Percentiles rank a stretch among this genome's conserved stretches.
Conservation (phyloP, 164 flowering plant genomes). For the Macadamia tetraphylla region DNA sequence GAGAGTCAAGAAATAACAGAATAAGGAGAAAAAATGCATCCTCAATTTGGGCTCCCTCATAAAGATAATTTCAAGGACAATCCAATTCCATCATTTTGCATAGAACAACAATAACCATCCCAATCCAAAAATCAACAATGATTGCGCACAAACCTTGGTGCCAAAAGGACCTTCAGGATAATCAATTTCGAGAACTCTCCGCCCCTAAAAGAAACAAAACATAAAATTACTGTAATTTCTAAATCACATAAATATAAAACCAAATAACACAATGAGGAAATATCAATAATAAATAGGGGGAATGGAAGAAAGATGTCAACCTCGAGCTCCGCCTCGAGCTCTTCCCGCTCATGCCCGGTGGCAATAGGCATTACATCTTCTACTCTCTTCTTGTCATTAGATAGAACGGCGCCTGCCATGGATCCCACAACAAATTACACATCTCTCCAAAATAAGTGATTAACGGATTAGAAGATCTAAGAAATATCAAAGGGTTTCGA, state of each 20-base stretch:
- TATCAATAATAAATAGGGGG: neutral
- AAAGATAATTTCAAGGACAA: too few species aligned
- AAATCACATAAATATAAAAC: neutral
- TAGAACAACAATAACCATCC: neutral
- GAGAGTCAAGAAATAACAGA: too few species aligned
- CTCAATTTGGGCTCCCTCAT: too few species aligned
- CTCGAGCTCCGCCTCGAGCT: conserved; percentile 77
- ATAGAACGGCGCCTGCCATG: conserved; percentile 4
- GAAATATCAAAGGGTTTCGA: neutral
- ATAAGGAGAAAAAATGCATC: too few species aligned
- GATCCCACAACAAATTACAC: neutral
- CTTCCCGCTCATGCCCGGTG: conserved; percentile 95
- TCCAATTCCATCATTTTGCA: neutral
- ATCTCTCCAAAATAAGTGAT: neutral
- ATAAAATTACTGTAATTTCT: neutral
- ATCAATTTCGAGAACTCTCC: conserved; percentile 47
- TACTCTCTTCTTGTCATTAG: conserved; percentile 45
- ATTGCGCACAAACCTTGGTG: conserved; percentile 60
- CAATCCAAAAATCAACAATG: neutral
- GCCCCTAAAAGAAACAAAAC: conserved; percentile 42
- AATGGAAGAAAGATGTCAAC: conserved; percentile 22
- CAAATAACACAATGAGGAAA: conserved; percentile 8
- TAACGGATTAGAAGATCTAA: conserved; percentile 1
- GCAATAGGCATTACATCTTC: conserved; percentile 94
- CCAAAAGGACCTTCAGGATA: conserved; percentile 80